These are phyloP conservation scores for Madurella mycetomatis DNA, from an alignment of 2,329 filamentous ascomycete genomes.

Conservation along the genomic window DNA sequence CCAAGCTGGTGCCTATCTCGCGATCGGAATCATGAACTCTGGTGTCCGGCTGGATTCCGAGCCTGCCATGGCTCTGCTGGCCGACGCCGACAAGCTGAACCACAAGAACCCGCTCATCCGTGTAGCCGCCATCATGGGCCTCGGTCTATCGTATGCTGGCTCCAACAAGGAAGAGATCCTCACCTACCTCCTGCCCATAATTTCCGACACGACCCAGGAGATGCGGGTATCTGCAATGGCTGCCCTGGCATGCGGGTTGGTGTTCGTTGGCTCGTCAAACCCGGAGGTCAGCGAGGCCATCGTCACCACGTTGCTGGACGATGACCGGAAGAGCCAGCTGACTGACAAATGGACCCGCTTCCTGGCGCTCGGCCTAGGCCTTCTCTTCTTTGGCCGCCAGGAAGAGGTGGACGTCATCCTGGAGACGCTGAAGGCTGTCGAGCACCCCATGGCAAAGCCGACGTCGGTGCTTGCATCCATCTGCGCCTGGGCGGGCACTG, in stretches of 20 bases:
- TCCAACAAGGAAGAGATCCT: constrained; percentile 89
- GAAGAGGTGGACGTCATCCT: constrained; percentile 98
- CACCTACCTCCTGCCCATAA: constrained; percentile 78
- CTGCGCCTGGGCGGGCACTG: constrained; percentile 96
- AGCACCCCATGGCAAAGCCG: constrained; percentile 96
- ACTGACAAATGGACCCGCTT: constrained; percentile 99
- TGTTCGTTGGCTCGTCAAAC: constrained; percentile 90
- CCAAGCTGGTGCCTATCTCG: constrained; percentile 85
- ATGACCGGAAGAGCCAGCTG: constrained; percentile 82
- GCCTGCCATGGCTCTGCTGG: constrained; percentile 80
- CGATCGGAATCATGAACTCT: constrained; percentile 92
- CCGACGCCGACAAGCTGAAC: constrained; percentile 73
- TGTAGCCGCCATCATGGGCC: constrained; percentile 88
- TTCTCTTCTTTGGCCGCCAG: constrained; percentile 93
- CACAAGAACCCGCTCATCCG: constrained; percentile 73
- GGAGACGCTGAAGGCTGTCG: constrained; percentile 93
- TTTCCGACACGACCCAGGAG: constrained; percentile 75
- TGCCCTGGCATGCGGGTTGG: constrained; percentile 80
- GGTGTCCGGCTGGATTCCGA: constrained; percentile 87
- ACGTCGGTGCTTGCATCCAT: constrained; percentile 92
- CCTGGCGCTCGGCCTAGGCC: constrained; percentile 85
- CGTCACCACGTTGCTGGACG: constrained; percentile 86
- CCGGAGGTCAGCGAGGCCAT: constrained; percentile 89
- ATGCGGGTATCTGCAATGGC: constrained; percentile 98
- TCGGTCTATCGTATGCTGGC: constrained; percentile 90